These are phyloP conservation scores for Yarrowia hollandica DNA, from an alignment of 805 yeast genomes.

Conservation along the genomic window DNA sequence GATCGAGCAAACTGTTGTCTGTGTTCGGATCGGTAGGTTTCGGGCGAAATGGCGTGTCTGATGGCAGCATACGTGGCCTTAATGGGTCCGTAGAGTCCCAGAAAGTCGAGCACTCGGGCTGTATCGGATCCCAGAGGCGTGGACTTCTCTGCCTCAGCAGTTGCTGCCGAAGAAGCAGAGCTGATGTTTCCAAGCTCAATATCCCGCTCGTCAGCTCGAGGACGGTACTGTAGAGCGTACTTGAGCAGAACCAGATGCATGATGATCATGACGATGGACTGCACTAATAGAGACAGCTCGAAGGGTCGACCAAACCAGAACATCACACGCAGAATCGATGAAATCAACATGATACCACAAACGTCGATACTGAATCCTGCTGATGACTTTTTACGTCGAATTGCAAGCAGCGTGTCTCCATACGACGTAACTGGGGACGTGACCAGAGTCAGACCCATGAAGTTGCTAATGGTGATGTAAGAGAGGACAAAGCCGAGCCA, in stretches of 20 bases:
- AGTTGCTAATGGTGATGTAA: slow-evolving; percentile 39
- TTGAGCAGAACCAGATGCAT: slow-evolving; percentile 68
- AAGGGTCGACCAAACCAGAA: slow-evolving; percentile 80
- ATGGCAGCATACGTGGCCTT: neutral
- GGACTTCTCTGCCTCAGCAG: neutral
- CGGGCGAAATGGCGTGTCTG: slow-evolving; percentile 1
- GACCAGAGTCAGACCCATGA: slow-evolving; percentile 61
- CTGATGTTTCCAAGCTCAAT: slow-evolving; percentile 11
- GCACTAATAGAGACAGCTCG: slow-evolving; percentile 75
- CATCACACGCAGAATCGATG: slow-evolving; percentile 69
- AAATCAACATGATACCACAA: slow-evolving; percentile 85
- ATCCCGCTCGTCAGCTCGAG: slow-evolving; percentile 3
- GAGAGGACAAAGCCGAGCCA: slow-evolving; percentile 33
- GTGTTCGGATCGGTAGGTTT: slow-evolving; percentile 5
- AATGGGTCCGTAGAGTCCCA: slow-evolving; percentile 2
- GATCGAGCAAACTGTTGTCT: slow-evolving; percentile 11
- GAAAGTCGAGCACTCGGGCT: slow-evolving; percentile 6
- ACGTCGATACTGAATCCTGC: slow-evolving; percentile 88
- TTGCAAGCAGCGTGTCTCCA: slow-evolving; percentile 76
- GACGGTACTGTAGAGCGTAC: slow-evolving; percentile 51
- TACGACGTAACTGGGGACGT: slow-evolving; percentile 85
- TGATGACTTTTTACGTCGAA: slow-evolving; percentile 61
- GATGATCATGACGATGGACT: slow-evolving; percentile 79
- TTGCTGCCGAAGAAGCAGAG: neutral
- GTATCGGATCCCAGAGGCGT: slow-evolving; percentile 10